phyloP scores from a whole-genome alignment of 208 protist species.

The Leishmania martiniquensis region DNA sequence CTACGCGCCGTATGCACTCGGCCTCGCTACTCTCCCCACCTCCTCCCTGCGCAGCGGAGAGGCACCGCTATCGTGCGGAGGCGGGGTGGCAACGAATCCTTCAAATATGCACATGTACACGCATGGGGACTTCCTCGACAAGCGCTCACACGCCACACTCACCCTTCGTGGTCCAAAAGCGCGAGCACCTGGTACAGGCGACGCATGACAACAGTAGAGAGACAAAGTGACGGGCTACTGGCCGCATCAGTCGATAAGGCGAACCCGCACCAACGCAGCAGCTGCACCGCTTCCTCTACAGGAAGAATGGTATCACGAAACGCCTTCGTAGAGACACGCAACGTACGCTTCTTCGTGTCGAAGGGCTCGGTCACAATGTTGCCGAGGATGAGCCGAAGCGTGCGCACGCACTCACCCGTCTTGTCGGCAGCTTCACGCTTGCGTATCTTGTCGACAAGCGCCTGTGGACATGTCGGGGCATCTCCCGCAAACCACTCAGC shows the following conservation, averaged over 20 bases:
- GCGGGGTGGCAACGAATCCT: not conserved
- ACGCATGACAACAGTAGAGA: slow-evolving; percentile 66
- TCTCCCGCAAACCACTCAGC: slow-evolving; percentile 36
- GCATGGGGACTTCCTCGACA: not conserved
- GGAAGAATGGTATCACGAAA: slow-evolving; percentile 59
- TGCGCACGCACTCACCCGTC: slow-evolving; percentile 36
- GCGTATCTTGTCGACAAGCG: slow-evolving; percentile 35
- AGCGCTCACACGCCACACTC: not conserved
- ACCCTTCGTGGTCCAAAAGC: slow-evolving; percentile 9
- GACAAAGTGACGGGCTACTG: slow-evolving; percentile 42
- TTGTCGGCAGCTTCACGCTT: slow-evolving; percentile 20
- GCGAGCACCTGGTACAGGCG: slow-evolving; percentile 38
- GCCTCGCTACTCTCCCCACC: not conserved
- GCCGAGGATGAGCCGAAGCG: slow-evolving; percentile 60
- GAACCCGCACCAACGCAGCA: slow-evolving; percentile 75
- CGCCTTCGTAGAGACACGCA: slow-evolving; percentile 56
- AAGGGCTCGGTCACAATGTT: slow-evolving; percentile 73
- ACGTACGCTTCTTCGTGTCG: slow-evolving; percentile 65
- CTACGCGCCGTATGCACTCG: not conserved
- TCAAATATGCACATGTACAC: no score
- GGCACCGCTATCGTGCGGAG: not conserved
- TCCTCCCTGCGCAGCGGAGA: not conserved
- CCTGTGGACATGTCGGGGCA: slow-evolving; percentile 9
- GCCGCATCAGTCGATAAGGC: slow-evolving; percentile 48
- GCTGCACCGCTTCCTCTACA: slow-evolving; percentile 42